phyloP scores from a whole-genome alignment of 768 basidiomycete genomes.

The Kwoniella heveanensis region DNA sequence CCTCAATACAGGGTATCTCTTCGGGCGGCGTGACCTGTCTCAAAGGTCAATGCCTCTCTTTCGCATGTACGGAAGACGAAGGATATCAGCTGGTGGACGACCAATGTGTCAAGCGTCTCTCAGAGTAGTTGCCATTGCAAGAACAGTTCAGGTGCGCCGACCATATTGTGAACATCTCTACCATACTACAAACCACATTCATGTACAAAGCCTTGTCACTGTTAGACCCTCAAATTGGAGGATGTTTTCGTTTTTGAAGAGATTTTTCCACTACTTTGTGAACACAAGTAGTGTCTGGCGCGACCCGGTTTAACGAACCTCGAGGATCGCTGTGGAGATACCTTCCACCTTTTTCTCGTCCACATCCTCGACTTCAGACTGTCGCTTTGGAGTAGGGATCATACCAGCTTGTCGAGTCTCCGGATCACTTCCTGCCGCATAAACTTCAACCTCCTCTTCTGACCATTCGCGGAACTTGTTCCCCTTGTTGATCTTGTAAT shows the following conservation, averaged over 20 bases:
- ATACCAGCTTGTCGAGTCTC: neutral
- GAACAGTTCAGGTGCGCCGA: neutral
- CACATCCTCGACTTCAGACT: constrained; percentile 1
- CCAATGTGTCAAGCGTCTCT: neutral
- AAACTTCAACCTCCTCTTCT: constrained; percentile 31
- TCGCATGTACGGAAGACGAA: neutral
- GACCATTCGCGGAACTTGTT: constrained; percentile 34
- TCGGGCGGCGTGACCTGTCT: neutral
- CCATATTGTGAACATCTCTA: too few relatives aligned
- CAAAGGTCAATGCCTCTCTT: neutral
- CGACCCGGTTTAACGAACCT: constrained; percentile 6
- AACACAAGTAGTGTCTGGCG: too few relatives aligned
- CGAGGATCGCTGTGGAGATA: constrained; percentile 13
- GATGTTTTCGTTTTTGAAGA: too few relatives aligned
- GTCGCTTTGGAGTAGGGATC: neutral
- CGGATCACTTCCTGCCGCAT: constrained; percentile 7
- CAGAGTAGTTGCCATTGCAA: neutral
- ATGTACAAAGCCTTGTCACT: too few relatives aligned
- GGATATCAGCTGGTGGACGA: neutral
- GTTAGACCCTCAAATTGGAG: too few relatives aligned
- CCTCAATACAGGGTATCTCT: neutral
- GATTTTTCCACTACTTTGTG: too few relatives aligned
- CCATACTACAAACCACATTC: too few relatives aligned
- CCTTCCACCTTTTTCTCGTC: constrained; percentile 25
- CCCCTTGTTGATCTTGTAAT: constrained; percentile 28